Conservation (phyloP, 257 asterid species). For the Nicotiana undulata region DNA sequence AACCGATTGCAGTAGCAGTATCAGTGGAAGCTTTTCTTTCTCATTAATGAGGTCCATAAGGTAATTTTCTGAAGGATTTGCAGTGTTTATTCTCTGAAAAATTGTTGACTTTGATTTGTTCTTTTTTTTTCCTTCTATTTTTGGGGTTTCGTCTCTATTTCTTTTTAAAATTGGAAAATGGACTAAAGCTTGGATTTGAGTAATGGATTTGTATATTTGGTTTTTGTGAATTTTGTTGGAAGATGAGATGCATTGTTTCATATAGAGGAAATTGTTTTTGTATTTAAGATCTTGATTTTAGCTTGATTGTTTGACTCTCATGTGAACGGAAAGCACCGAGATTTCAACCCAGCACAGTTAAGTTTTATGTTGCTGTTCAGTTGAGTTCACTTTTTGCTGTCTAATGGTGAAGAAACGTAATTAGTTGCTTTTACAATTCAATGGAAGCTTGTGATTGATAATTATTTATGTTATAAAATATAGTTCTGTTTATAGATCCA, state of each 20-base stretch:
- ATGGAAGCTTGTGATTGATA: neutral
- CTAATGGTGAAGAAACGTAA: neutral
- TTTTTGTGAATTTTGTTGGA: neutral
- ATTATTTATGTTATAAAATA: neutral
- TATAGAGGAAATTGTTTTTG: neutral
- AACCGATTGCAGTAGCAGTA: neutral
- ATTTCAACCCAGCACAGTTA: neutral
- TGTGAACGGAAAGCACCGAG: neutral
- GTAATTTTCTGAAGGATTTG: neutral
- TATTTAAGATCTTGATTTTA: neutral
- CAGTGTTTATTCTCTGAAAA: neutral
- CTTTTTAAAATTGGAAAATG: neutral
- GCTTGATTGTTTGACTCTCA: neutral
- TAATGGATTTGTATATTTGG: neutral
- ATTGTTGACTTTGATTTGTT: neutral
- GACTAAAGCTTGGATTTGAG: neutral
- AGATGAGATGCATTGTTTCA: neutral
- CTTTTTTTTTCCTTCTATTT: too few species aligned
- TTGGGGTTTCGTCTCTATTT: neutral
- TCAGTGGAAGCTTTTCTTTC: neutral
- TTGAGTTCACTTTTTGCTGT: neutral
- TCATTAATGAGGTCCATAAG: neutral
- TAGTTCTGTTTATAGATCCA: too few species aligned
- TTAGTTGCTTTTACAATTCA: neutral
- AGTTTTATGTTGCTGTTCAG: neutral